Evolutionary conservation across 495 filamentous ascomycete genomes (phyloP).

Genomic region (Neurospora tetrasperma): DNA sequence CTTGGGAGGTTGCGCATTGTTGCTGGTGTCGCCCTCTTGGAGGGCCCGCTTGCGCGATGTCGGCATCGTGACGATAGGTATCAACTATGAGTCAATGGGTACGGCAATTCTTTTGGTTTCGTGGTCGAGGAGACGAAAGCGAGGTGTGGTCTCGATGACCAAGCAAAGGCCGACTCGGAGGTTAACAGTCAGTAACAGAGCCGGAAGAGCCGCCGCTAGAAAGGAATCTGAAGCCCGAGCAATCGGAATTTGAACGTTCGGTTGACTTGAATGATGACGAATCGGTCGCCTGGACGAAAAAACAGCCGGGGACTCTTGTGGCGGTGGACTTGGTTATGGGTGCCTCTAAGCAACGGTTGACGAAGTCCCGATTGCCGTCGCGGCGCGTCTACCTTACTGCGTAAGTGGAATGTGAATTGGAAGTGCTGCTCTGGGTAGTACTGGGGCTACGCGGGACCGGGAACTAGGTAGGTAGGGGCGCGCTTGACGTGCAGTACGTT

Average conservation of each 20-base stretch:
- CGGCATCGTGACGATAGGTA: constrained; percentile 32
- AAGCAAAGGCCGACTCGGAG: not conserved
- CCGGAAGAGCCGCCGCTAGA: not conserved
- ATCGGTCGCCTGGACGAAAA: not conserved
- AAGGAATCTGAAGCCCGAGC: not conserved
- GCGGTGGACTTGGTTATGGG: not conserved
- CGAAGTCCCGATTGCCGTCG: not conserved
- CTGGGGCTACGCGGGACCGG: not conserved
- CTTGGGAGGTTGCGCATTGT: constrained; percentile 13
- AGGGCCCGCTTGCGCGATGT: constrained; percentile 57
- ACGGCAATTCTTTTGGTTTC: not conserved
- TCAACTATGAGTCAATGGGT: not conserved
- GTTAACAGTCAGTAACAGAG: not conserved
- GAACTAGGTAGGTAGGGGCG: not conserved
- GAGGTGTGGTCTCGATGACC: not conserved
- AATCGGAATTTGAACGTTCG: not conserved
- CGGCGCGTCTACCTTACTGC: not conserved
- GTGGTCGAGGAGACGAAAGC: not conserved
- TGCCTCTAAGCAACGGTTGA: not conserved
- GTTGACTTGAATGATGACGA: not conserved
- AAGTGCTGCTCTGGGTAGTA: not conserved
- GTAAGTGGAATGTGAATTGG: not conserved
- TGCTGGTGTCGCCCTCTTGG: constrained; percentile 48
- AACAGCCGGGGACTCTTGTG: not conserved
- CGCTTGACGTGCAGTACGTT: not conserved